phyloP scores from a whole-genome alignment of 495 filamentous ascomycete genomes.

The Penicillium egyptiacum region DNA sequence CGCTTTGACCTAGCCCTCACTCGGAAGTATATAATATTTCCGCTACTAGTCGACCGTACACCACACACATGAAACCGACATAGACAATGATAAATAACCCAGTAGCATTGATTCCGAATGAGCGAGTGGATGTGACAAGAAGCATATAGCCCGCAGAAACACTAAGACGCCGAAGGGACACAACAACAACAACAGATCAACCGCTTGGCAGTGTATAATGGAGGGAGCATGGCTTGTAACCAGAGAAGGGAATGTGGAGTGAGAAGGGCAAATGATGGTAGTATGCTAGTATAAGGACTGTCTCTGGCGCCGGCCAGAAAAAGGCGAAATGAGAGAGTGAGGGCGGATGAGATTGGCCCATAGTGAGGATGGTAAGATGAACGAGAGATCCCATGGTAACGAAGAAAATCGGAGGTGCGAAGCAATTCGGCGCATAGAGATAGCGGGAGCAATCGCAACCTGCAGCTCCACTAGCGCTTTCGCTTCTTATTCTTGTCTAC shows the following conservation, averaged over 20 bases:
- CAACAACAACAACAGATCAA: conserved; percentile 25
- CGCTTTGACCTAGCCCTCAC: conserved; percentile 1
- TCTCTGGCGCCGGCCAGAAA: conserved; percentile 13
- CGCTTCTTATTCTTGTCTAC: conserved; percentile 70
- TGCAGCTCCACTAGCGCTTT: conserved; percentile 54
- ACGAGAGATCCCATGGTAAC: conserved; percentile 7
- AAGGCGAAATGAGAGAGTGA: conserved; percentile 21
- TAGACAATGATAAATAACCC: conserved; percentile 15
- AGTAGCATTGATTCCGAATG: conserved; percentile 27
- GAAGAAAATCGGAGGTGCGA: conserved; percentile 5
- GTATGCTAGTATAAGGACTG: conserved; percentile 25
- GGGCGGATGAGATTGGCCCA: conserved; percentile 7
- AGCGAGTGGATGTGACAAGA: conserved; percentile 26
- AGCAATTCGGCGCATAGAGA: conserved; percentile 2
- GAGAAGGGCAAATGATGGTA: conserved; percentile 13
- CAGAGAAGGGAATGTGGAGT: conserved; percentile 25
- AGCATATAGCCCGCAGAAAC: conserved; percentile 20
- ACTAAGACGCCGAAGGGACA: conserved; percentile 26
- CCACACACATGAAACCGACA: conserved; percentile 16
- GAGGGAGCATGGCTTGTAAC: conserved; percentile 16
- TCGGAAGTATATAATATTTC: conserved; percentile 24
- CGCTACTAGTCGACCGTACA: conserved; percentile 6
- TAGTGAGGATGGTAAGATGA: conserved; percentile 13
- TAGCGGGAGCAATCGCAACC: neutral
- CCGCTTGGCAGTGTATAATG: conserved; percentile 34